These are phyloP conservation scores for Colletotrichum sp. DNA, from an alignment of 2,329 filamentous ascomycete genomes.

Conservation along the genomic window DNA sequence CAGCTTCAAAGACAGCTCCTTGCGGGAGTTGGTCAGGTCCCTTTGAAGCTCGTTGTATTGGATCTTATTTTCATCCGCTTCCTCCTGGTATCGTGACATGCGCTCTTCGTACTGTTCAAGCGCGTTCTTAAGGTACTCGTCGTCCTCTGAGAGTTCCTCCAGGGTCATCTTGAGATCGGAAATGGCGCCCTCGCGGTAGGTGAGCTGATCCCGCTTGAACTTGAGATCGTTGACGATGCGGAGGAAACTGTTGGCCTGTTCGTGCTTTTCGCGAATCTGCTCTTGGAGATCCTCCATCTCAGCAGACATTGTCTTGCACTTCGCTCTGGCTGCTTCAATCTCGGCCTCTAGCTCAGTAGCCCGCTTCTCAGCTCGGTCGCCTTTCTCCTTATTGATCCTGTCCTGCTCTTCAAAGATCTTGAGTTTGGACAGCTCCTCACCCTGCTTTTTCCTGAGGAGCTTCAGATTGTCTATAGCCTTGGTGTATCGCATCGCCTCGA, in stretches of 20 bases:
- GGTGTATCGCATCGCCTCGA: slow-evolving; percentile 95
- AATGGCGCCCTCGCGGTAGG: slow-evolving; percentile 73
- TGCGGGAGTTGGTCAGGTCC: slow-evolving; percentile 49
- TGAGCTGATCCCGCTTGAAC: slow-evolving; percentile 77
- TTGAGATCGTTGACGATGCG: slow-evolving; percentile 77
- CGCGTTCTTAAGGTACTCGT: slow-evolving; percentile 74
- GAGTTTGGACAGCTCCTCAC: slow-evolving; percentile 73
- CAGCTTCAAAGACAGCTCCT: slow-evolving; percentile 55
- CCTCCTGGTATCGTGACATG: slow-evolving; percentile 68
- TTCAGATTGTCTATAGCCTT: slow-evolving; percentile 98
- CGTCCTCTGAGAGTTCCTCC: slow-evolving; percentile 78
- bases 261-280: slow-evolving; percentile 70
- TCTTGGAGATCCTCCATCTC: slow-evolving; percentile 66
- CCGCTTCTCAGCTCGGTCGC: slow-evolving; percentile 72
- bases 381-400: slow-evolving; percentile 85
- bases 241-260: slow-evolving; percentile 75
- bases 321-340: slow-evolving; percentile 64
- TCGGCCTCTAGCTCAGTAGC: slow-evolving; percentile 69
- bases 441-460: slow-evolving; percentile 80
- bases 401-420: slow-evolving; percentile 79
- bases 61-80: slow-evolving; percentile 66
- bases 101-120: slow-evolving; percentile 80
- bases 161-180: slow-evolving; percentile 74
- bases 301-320: slow-evolving; percentile 61
- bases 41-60: slow-evolving; percentile 71